Base-by-base conservation (phyloP, 176 grass and related monocot genomes). In the Triticum turgidum region DNA sequence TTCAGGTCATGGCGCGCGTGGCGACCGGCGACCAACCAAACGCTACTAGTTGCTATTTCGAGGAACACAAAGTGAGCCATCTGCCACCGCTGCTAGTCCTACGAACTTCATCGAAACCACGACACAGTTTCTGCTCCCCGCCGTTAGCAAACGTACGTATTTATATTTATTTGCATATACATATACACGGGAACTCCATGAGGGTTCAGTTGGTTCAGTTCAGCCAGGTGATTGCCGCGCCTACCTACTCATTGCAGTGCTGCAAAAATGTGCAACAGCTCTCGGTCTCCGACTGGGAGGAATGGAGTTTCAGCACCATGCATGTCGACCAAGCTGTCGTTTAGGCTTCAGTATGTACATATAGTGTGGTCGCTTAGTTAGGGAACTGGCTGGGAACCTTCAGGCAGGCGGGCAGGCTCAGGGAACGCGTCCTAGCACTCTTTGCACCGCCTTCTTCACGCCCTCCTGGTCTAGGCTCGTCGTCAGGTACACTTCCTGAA, bases 401-500 rank as follows among this genome's bases (percentile, higher is more conserved):
- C 52, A 56, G 49, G 0, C 4, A 54, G 52, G 52, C 5, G 3
- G 52, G 52, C 41, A 30, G 25, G 10, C 30, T 96, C 93, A 98
- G 80, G 93, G 97, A 85, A 98, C 90, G 77, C 97, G 90, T 4
- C 87, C 94, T 73, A 98, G 64, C 18, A 98, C 94, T 84, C 83
- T 83, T 86, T 96, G 94, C 20, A 98, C 92, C 37, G 94, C 93
- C 63, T 85, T 91, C 88, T 98, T 98, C 92, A 98, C 85, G 35
- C 77, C 90, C 75, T 98, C 97, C 85, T 94, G 94, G 18, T 96
- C 92, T 14, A 98, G 90, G 71, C 88, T 92, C 27, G 92, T 98
- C 14, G 92, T 98, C 90, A 98, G 89, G 78, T 96, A 96, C 13
- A 98, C 90, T 87, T 98, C 97, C 79, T 96, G 97, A 61, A 98